Conservation (phyloP, 164 flowering plant genomes). For the Akebia trifoliata region DNA sequence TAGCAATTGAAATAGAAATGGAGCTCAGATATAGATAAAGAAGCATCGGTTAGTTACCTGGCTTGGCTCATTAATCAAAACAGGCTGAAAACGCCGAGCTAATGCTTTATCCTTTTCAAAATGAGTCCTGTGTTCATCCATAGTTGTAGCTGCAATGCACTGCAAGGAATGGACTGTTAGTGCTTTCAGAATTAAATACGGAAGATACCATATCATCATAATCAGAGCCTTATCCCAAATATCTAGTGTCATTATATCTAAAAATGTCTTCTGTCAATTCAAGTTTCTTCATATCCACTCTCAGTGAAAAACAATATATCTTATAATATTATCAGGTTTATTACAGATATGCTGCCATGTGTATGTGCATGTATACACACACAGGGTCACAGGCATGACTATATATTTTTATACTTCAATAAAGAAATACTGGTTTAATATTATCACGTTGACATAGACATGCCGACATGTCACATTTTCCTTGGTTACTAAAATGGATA, state of each 20-base stretch:
- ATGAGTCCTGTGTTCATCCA: constrained; percentile 59
- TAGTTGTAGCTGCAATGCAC: constrained; percentile 88
- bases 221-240: too few relatives aligned
- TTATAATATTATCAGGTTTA: not conserved
- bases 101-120: constrained; percentile 86
- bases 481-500: constrained; percentile 2
- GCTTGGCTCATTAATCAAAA: constrained; percentile 67
- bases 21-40: not conserved
- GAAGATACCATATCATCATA: too few relatives aligned
- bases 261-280: too few relatives aligned
- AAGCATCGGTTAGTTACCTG: constrained; percentile 38
- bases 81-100: constrained; percentile 81
- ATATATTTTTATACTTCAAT: too few relatives aligned
- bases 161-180: constrained; percentile 25
- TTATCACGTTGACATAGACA: too few relatives aligned
- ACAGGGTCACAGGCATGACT: too few relatives aligned
- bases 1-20: not conserved
- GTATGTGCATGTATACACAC: not conserved
- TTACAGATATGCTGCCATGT: not conserved
- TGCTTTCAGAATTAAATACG: not conserved
- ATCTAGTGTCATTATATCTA: too few relatives aligned
- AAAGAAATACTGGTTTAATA: too few relatives aligned
- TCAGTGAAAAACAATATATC: not conserved
- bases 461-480: not conserved
- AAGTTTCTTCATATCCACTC: too few relatives aligned